These are phyloP conservation scores for Globisporangium nodosum DNA, from an alignment of 352 stramenopile species.

Conservation along the genomic window DNA sequence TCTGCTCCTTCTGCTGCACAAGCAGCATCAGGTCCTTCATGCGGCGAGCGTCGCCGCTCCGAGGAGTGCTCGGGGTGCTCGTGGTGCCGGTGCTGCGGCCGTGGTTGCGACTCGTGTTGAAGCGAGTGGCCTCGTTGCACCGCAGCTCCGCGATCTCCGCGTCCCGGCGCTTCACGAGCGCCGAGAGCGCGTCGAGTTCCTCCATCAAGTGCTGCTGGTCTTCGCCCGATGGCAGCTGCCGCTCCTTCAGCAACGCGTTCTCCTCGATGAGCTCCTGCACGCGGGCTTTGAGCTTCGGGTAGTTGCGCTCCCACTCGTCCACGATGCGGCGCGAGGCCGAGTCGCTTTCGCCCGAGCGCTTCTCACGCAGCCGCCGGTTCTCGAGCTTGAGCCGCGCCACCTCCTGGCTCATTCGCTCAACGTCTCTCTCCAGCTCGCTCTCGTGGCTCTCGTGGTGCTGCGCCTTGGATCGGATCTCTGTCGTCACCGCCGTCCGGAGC, in stretches of 20 bases:
- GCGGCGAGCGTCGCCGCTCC: constrained; percentile 25
- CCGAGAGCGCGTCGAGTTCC: constrained; percentile 46
- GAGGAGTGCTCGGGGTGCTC: constrained; percentile 10
- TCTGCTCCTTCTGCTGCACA: constrained; percentile 62
- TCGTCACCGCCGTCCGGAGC: constrained; percentile 5
- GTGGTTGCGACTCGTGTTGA: constrained; percentile 7
- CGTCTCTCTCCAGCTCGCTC: constrained; percentile 21
- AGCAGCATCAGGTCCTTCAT: constrained; percentile 42
- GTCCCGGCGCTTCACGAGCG: constrained; percentile 47
- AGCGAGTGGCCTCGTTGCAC: constrained; percentile 9
- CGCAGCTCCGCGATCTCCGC: constrained; percentile 35
- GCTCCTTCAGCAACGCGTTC: constrained; percentile 49
- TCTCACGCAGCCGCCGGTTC: constrained; percentile 37
- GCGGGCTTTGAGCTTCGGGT: constrained; percentile 35
- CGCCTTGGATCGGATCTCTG: constrained; percentile 3
- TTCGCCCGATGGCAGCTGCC: constrained; percentile 23
- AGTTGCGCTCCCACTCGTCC: constrained; percentile 36
- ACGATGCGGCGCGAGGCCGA: constrained; percentile 7
- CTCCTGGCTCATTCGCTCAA: constrained; percentile 29
- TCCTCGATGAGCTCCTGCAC: constrained; percentile 44
- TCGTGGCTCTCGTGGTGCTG: constrained; percentile 9
- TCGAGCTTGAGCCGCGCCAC: constrained; percentile 48
- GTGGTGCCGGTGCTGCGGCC: neutral
- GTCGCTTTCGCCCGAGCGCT: constrained; percentile 1
- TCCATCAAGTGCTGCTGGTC: constrained; percentile 40